Base-by-base conservation (phyloP, 2,329 filamentous ascomycete species). In the Neophaeococcomyces aloes region DNA sequence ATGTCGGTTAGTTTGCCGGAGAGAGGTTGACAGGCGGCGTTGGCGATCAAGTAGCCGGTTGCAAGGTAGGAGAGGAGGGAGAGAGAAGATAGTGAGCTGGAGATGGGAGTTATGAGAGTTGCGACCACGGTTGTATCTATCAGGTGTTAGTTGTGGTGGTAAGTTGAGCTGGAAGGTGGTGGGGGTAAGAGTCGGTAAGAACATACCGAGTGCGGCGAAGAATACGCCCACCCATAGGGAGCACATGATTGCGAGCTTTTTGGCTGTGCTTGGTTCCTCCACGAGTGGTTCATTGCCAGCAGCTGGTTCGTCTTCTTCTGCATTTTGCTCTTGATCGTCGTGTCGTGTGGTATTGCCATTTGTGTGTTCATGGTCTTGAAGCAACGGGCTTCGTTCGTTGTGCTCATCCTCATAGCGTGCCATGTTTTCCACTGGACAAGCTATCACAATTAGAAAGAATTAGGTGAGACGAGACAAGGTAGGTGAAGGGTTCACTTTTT, bases 1-100 rank as follows among this genome's bases (percentile, higher is more conserved):
- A 94, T 91, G 59, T 94, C 88, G 0, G 87, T 94, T 47, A 94
- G 63, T 4, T 86, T 78, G 4, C 88, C 88, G 7, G 83, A 86
- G 15, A 94, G 72, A 10, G 87, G 87, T 61, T 94, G 87, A 55
- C 79, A 85, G 0, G 86, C 86, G 2, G 87, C 83, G 61, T 89
- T 94, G 53, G 86, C 82, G 56, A 94, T 87, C 21, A 94, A 74
- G 59, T 94, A 94, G 15, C 85, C 81, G 0, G 85, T 83, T 0
- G 86, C 87, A 6, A 94, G 78, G 87, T 87, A 94, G 1, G 86
- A 88, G 34, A 94, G 72, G 3, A 91, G 70, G 15, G 80, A 82
- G 21, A 94, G 75, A 1, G 85, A 93, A 46, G 80, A 71, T 64
- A 94, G 94, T 33, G 82, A 81, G 58, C 79, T 83, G 18, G 84